Conservation (phyloP, 2,329 filamentous ascomycete species). For the Colletotrichum incanum region DNA sequence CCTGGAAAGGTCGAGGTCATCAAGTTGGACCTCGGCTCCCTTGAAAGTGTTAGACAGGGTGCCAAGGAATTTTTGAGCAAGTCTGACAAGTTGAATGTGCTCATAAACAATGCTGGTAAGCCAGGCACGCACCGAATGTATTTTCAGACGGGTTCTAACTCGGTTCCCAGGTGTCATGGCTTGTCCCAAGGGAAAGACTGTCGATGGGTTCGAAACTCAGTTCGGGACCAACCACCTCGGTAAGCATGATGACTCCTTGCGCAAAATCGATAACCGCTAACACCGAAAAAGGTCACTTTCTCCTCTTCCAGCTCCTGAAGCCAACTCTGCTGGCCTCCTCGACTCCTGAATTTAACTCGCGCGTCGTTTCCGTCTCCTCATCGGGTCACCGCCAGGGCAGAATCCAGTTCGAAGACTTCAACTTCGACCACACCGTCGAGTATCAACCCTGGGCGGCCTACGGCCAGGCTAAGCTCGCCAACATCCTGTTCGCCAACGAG, state of each 20-base stretch:
- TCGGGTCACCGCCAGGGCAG: conserved; percentile 56
- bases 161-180: conserved; percentile 20
- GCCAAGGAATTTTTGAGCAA: conserved; percentile 45
- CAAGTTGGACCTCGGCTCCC: conserved; percentile 50
- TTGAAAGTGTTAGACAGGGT: conserved; percentile 50
- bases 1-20: conserved; percentile 51
- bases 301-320: conserved; percentile 53
- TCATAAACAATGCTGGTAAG: conserved; percentile 48
- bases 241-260: not conserved
- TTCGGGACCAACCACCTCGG: conserved; percentile 68
- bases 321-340: conserved; percentile 39
- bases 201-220: conserved; percentile 55
- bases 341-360: conserved; percentile 50
- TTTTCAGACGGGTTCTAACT: not conserved
- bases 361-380: conserved; percentile 64
- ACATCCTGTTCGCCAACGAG: conserved; percentile 66
- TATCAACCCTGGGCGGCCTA: conserved; percentile 59
- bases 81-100: conserved; percentile 42
- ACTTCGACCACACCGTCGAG: conserved; percentile 47
- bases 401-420: conserved; percentile 51
- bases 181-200: conserved; percentile 42
- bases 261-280: not conserved
- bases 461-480: conserved; percentile 65
- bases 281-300: conserved; percentile 58
- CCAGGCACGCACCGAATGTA: accelerated